Base-by-base conservation (phyloP, 176 grass and related monocot species). In the Avena insularis region DNA sequence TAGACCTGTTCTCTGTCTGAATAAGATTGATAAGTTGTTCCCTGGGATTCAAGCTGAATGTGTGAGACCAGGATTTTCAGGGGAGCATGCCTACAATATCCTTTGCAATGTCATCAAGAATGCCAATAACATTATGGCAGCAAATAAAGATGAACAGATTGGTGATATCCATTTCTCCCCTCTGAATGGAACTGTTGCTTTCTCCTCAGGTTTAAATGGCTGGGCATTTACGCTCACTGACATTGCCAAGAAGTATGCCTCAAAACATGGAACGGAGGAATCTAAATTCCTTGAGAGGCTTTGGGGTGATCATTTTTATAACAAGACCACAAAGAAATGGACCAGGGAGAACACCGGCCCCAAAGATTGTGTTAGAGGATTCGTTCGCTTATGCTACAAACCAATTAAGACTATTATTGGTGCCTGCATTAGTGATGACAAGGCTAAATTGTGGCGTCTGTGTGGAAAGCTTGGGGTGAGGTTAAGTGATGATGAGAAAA, bases 11-110 rank as follows among this genome's bases (percentile, higher is more conserved):
- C 88, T 95, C 48, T 91, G 86, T 46, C 86, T 93, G 45, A 93
- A 95, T 80, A 95, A 95, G 86, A 93, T 95, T 84, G 93, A 95
- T 38, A 65, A 69, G 12, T 91, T 86, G n/a, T 96, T 96, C 80
- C 84, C 88, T 54, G 94, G 90, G 82, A 86, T 92, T 79, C 91
- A 96, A 71, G 87, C 88, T 55, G 94, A 90, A 20, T 87, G 62
- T 31, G 21, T 64, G 11, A 29, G 12, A 6, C 23, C 8, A 25
- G 0, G 13, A 12, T 27, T 4, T 1, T 0, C 21, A 4, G 61
- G 94, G 33, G 94, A 93, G 75, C 75, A 96, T 29, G 91, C 80
- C 5, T 96, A 93, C 23, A 79, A 93, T 60, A 93, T 73, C 16
- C 89, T 96, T 48, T 55, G 25, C 3, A 79, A 79, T 43, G 89